phyloP scores from a whole-genome alignment of 345 rosid species.

The Hibiscus tridactylites region DNA sequence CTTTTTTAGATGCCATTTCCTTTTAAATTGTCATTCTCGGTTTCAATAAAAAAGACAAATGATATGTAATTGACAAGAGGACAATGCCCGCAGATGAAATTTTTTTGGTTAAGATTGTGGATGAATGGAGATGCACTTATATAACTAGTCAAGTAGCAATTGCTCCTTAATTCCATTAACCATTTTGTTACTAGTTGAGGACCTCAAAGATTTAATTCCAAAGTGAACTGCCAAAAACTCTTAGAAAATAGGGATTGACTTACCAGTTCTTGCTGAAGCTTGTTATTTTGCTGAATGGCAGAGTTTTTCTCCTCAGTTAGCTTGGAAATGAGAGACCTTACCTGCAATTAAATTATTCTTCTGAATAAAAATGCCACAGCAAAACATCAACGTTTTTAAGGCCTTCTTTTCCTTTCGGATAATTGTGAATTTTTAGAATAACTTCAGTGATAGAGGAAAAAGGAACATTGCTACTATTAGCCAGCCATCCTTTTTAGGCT shows the following conservation, averaged over 20 bases:
- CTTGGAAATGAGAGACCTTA: conserved; percentile 43
- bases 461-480: not conserved
- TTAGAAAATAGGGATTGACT: conserved; percentile 11
- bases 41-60: not conserved
- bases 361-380: not conserved
- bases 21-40: not conserved
- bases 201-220: not conserved
- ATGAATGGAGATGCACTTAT: no score
- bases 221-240: not conserved
- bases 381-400: not conserved
- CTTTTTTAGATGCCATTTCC: no score
- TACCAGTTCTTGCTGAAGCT: conserved; percentile 69
- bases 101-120: no score
- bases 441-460: not conserved
- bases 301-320: conserved; percentile 54
- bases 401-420: not conserved
- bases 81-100: not conserved
- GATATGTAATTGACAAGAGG: not conserved
- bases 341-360: conserved; percentile 26
- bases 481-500: not conserved
- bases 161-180: not conserved
- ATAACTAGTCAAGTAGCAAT: no score
- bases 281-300: conserved; percentile 40
- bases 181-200: not conserved
- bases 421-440: not conserved